These are phyloP conservation scores for Pleurotus platypus DNA, from an alignment of 768 basidiomycete genomes.

Conservation along the genomic window DNA sequence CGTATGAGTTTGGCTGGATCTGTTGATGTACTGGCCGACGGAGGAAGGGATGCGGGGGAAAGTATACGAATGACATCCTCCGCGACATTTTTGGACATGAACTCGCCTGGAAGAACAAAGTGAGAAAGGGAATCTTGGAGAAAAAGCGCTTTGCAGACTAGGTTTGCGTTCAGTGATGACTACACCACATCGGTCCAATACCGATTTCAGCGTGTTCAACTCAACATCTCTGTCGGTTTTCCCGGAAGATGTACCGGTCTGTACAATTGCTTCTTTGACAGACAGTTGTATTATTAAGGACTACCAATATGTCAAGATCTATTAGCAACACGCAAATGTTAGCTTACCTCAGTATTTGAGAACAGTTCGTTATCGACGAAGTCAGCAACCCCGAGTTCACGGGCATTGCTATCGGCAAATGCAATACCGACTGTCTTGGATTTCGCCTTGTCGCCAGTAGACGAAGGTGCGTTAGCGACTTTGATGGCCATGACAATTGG, in stretches of 20 bases:
- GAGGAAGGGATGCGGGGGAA: slow-evolving; percentile 36
- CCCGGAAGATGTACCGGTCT: slow-evolving; percentile 68
- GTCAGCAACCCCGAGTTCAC: slow-evolving; percentile 85
- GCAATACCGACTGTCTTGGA: slow-evolving; percentile 79
- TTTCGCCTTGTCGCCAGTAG: slow-evolving; percentile 50
- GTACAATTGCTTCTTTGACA: slow-evolving; percentile 91
- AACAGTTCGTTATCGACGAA: slow-evolving; percentile 95
- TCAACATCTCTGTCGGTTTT: slow-evolving; percentile 84
- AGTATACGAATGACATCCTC: slow-evolving; percentile 78
- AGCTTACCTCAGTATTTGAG: slow-evolving; percentile 86
- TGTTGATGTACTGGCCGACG: slow-evolving; percentile 35
- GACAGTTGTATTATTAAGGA: slow-evolving; percentile 94
- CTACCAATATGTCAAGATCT: slow-evolving; percentile 34
- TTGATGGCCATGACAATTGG: slow-evolving; percentile 92
- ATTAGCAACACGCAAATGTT: slow-evolving; percentile 7
- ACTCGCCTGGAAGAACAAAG: slow-evolving; percentile 60
- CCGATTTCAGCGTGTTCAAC: slow-evolving; percentile 77
- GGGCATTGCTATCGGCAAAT: slow-evolving; percentile 85
- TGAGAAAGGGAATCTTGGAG: background rate
- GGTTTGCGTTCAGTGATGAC: slow-evolving; percentile 89
- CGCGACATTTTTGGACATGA: slow-evolving; percentile 71
- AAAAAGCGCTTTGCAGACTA: slow-evolving; percentile 29
- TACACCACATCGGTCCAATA: slow-evolving; percentile 87
- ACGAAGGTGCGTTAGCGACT: slow-evolving; percentile 49
- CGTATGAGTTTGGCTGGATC: slow-evolving; percentile 53